These are phyloP conservation scores for Dioscorea alata DNA, from an alignment of 106 monocot genomes.

Conservation along the genomic window DNA sequence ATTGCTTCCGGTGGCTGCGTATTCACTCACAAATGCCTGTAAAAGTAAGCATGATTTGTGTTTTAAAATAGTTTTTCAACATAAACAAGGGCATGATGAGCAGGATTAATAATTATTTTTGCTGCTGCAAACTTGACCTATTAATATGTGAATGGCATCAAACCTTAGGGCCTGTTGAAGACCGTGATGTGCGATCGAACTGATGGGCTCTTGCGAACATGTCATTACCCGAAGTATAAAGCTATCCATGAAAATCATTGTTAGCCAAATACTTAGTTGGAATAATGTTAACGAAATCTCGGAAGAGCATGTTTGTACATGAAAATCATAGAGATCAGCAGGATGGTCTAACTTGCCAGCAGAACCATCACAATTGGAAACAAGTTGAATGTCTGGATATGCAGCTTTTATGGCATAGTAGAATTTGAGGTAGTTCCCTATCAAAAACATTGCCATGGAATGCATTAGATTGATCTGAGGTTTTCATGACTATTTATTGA, in stretches of 20 bases:
- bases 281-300: too few species aligned
- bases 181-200: slow-evolving; percentile 60
- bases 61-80: too few species aligned
- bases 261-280: background rate
- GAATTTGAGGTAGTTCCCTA: slow-evolving; percentile 89
- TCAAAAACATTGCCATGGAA: background rate
- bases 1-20: slow-evolving; percentile 89
- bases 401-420: slow-evolving; percentile 64
- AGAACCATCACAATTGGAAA: slow-evolving; percentile 91
- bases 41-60: background rate
- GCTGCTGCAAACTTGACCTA: too few species aligned
- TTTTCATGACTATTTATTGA: too few species aligned
- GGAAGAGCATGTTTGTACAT: slow-evolving; percentile 33
- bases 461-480: too few species aligned
- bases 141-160: background rate
- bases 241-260: slow-evolving; percentile 19
- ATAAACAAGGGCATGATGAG: too few species aligned
- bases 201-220: slow-evolving; percentile 67
- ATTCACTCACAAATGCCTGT: slow-evolving; percentile 99
- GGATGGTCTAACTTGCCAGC: slow-evolving; percentile 65
- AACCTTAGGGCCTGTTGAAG: slow-evolving; percentile 56
- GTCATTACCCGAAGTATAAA: slow-evolving; percentile 61
- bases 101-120: too few species aligned
- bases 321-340: slow-evolving; percentile 70
- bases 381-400: slow-evolving; percentile 78